Percentiles rank a stretch among this genome's conserved stretches.
phyloP scores from a whole-genome alignment of 169 alveolate species.

The Eimeria acervulina region DNA sequence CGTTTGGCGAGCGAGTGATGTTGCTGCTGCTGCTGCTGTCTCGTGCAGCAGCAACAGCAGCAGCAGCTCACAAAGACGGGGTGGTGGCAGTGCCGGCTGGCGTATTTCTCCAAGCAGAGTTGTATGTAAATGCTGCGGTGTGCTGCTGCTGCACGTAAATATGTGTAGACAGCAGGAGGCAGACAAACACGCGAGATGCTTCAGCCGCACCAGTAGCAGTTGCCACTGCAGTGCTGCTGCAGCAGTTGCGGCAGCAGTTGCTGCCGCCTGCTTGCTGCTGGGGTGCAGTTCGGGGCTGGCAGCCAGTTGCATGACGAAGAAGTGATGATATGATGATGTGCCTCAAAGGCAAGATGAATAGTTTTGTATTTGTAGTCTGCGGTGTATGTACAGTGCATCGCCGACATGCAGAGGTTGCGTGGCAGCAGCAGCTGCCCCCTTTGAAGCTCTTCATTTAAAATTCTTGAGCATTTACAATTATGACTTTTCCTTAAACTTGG shows the following conservation, averaged over 20 bases:
- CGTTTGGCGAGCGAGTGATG: background rate
- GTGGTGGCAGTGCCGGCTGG: background rate
- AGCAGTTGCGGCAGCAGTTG: background rate
- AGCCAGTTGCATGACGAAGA: background rate
- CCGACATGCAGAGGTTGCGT: background rate
- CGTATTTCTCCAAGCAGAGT: background rate
- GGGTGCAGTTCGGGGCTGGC: background rate
- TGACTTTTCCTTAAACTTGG: too few relatives aligned
- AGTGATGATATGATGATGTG: background rate
- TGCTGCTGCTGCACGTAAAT: background rate
- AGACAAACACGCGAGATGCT: background rate
- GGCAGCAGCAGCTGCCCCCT: background rate
- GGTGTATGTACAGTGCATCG: background rate
- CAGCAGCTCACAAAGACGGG: background rate
- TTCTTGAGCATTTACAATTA: background rate
- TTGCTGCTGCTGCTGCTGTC: background rate
- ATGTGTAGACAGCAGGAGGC: background rate
- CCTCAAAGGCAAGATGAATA: background rate
- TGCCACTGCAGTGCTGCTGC: background rate
- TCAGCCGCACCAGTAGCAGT: background rate
- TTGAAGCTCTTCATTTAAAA: too few relatives aligned
- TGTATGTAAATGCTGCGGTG: too few relatives aligned
- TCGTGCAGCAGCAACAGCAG: background rate
- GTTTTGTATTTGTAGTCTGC: background rate
- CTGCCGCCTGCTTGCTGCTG: background rate